Conservation (phyloP, 2,329 filamentous ascomycete species). For the Fusarium graminum region DNA sequence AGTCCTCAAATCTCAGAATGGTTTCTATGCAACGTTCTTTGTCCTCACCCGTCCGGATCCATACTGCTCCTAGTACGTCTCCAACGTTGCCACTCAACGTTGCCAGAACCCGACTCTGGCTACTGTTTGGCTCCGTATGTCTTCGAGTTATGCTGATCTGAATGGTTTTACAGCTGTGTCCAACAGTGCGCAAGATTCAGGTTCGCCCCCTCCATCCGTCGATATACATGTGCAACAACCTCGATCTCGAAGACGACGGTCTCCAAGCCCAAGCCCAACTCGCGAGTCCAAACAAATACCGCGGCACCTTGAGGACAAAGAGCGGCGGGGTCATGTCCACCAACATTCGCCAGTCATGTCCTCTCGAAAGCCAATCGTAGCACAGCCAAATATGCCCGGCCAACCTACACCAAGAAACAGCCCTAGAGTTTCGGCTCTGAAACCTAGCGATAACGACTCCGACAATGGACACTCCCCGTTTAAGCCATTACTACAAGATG, state of each 20-base stretch:
- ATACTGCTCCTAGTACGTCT: constrained; percentile 71
- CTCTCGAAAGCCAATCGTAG: constrained; percentile 64
- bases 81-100: constrained; percentile 31
- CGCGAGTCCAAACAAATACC: constrained; percentile 58
- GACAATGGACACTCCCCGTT: constrained; percentile 59
- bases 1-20: constrained; percentile 64
- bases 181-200: constrained; percentile 56
- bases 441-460: constrained; percentile 52
- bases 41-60: constrained; percentile 71
- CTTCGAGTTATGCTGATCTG: constrained; percentile 48
- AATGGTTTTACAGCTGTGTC: constrained; percentile 51
- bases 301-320: constrained; percentile 60
- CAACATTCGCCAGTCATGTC: constrained; percentile 56
- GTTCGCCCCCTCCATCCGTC: constrained; percentile 68
- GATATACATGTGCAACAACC: constrained; percentile 65
- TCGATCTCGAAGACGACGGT: constrained; percentile 64
- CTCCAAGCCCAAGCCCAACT: constrained; percentile 67
- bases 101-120: constrained; percentile 17
- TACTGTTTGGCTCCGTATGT: constrained; percentile 13
- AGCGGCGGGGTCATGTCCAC: constrained; percentile 56
- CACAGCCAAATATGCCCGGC: constrained; percentile 56
- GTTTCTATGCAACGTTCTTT: constrained; percentile 73
- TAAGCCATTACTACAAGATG: constrained; percentile 72
- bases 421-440: constrained; percentile 46
- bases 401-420: constrained; percentile 50